Conservation (phyloP, 2,329 filamentous ascomycete species). For the Byssoonygena ceratinophila region DNA sequence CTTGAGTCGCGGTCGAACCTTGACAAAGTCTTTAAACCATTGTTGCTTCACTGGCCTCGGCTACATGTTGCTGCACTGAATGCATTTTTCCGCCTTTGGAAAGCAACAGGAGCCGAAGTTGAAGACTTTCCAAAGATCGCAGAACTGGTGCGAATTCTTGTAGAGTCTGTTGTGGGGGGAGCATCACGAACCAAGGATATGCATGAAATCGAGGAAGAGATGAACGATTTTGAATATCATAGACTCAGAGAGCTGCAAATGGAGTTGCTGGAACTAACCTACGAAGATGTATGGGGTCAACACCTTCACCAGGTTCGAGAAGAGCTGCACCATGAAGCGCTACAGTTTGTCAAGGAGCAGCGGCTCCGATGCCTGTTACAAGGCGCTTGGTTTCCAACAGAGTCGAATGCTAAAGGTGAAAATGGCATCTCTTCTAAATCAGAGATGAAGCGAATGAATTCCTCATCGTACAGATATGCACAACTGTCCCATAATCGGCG, state of each 20-base stretch:
- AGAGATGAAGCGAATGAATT: conserved; percentile 29
- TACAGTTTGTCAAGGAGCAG: conserved; percentile 96
- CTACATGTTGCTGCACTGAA: conserved; percentile 77
- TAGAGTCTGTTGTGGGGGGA: conserved; percentile 80
- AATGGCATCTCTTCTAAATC: conserved; percentile 36
- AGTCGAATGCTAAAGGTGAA: conserved; percentile 41
- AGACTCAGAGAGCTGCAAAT: conserved; percentile 79
- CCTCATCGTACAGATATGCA: conserved; percentile 65
- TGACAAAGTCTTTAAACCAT: conserved; percentile 74
- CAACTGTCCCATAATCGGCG: conserved; percentile 83
- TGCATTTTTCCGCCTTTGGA: conserved; percentile 87
- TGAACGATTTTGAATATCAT: conserved; percentile 70
- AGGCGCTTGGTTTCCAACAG: conserved; percentile 71
- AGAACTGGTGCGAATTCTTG: conserved; percentile 77
- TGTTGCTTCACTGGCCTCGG: conserved; percentile 86
- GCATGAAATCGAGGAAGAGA: conserved; percentile 76
- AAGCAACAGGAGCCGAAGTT: conserved; percentile 69
- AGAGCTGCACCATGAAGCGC: conserved; percentile 76
- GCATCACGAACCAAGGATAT: conserved; percentile 74
- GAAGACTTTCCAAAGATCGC: conserved; percentile 89
- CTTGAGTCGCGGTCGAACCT: conserved; percentile 66
- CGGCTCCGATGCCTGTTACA: conserved; percentile 78
- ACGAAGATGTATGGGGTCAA: conserved; percentile 88
- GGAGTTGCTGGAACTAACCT: conserved; percentile 79
- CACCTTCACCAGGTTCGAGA: conserved; percentile 85